Evolutionary conservation across 345 rosid species (phyloP).

Genomic region (Ceriops zippeliana): DNA sequence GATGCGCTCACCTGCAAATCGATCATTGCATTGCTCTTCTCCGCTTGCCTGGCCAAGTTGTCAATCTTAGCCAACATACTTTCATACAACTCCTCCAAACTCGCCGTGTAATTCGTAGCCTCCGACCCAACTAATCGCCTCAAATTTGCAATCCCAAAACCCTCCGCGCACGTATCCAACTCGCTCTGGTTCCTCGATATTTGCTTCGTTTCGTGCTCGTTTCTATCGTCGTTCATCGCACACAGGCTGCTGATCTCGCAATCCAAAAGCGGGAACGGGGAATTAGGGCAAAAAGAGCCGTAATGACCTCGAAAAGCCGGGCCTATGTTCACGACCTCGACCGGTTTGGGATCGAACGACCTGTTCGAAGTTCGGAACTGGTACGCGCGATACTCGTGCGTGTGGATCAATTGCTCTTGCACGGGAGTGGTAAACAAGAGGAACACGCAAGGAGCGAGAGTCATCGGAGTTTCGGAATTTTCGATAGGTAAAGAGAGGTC

Average conservation of each 20-base stretch:
- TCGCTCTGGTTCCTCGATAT: constrained; percentile 44
- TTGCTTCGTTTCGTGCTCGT: constrained; percentile 39
- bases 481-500: constrained; percentile 39
- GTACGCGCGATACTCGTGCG: constrained; percentile 78
- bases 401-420: constrained; percentile 58
- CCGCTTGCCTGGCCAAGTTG: constrained; percentile 66
- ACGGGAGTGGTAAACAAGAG: constrained; percentile 66
- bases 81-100: constrained; percentile 70
- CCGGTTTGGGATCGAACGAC: constrained; percentile 52
- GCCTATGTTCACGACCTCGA: constrained; percentile 78
- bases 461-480: constrained; percentile 19
- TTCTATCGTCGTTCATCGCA: constrained; percentile 53
- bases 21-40: constrained; percentile 59
- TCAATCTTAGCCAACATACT: constrained; percentile 62
- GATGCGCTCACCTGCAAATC: constrained; percentile 63
- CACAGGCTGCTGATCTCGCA: constrained; percentile 64
- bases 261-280: constrained; percentile 49
- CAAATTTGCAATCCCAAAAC: constrained; percentile 45
- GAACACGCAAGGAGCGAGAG: constrained; percentile 53
- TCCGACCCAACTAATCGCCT: constrained; percentile 62
- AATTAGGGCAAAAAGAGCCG: constrained; percentile 62
- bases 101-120: constrained; percentile 46
- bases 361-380: constrained; percentile 40
- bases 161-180: constrained; percentile 52
- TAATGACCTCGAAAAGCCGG: constrained; percentile 76